These are phyloP conservation scores for Phylloporus sp. DNA, from an alignment of 768 basidiomycete species.

Conservation along the genomic window DNA sequence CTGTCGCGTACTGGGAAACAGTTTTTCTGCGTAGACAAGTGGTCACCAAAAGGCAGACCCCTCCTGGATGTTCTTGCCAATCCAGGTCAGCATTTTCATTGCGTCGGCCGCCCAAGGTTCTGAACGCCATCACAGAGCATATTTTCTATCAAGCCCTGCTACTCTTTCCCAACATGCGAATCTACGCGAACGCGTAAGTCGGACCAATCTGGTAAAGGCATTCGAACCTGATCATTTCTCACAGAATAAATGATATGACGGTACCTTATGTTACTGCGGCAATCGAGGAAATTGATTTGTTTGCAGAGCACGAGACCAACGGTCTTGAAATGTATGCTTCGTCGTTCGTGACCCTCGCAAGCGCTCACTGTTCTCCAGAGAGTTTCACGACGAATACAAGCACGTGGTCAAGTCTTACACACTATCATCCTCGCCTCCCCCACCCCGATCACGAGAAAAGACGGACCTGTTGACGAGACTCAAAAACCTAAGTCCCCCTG, in stretches of 20 bases:
- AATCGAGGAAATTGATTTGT: conserved; percentile 66
- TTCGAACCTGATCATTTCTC: background rate
- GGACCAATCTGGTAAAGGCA: background rate
- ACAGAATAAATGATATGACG: conserved; percentile 67
- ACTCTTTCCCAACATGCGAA: conserved; percentile 61
- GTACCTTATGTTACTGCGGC: conserved; percentile 82
- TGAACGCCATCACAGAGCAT: conserved; percentile 42
- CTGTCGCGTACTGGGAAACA: conserved; percentile 80
- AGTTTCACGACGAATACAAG: conserved; percentile 52
- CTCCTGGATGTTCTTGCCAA: conserved; percentile 79
- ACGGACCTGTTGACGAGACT: conserved; percentile 42
- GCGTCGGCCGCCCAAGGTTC: background rate
- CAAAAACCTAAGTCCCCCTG: conserved; percentile 37
- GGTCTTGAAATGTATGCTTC: conserved; percentile 58
- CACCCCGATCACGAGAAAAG: conserved; percentile 38
- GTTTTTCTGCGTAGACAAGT: conserved; percentile 71
- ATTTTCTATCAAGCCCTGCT: conserved; percentile 73
- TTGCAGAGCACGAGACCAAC: conserved; percentile 49
- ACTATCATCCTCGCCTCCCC: conserved; percentile 42
- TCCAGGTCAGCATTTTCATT: conserved; percentile 45
- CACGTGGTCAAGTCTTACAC: conserved; percentile 54
- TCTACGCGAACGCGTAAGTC: conserved; percentile 78
- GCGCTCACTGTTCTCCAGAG: conserved; percentile 34
- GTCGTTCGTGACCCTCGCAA: conserved; percentile 2
- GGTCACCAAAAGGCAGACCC: conserved; percentile 61